phyloP scores from a whole-genome alignment of 2,329 filamentous ascomycete species.

The Fusarium marasasianum region DNA sequence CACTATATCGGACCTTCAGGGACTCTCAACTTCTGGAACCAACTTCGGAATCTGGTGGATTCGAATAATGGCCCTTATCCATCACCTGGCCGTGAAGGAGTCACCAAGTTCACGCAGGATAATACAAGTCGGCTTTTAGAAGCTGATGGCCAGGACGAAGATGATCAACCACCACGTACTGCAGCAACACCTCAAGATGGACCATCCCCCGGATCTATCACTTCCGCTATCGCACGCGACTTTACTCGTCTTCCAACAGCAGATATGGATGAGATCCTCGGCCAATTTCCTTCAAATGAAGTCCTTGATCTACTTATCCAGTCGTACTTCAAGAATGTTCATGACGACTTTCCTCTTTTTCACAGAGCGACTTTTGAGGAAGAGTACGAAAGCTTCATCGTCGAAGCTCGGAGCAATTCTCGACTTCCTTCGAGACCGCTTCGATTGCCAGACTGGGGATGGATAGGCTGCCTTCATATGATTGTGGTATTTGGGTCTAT shows the following conservation, averaged over 20 bases:
- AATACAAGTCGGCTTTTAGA: constrained; percentile 31
- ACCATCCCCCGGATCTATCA: constrained; percentile 41
- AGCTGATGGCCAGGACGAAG: constrained; percentile 23
- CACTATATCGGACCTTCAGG: constrained; percentile 52
- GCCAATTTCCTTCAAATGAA: constrained; percentile 40
- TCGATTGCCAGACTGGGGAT: constrained; percentile 44
- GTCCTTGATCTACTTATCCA: constrained; percentile 45
- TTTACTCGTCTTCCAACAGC: constrained; percentile 38
- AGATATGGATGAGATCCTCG: constrained; percentile 44
- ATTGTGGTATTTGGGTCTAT: constrained; percentile 50
- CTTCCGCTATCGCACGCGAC: constrained; percentile 42
- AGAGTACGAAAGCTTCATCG: constrained; percentile 46
- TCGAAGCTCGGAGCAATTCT: constrained; percentile 19
- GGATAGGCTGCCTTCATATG: constrained; percentile 51
- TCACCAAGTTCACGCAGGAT: constrained; percentile 24
- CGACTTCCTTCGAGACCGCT: constrained; percentile 4
- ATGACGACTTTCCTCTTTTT: constrained; percentile 50
- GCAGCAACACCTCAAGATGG: constrained; percentile 19
- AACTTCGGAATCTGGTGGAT: constrained; percentile 47
- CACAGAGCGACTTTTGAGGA: constrained; percentile 48
- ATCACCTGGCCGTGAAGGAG: neutral
- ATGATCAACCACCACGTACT: neutral
- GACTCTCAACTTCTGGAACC: constrained; percentile 48
- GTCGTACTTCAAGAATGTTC: constrained; percentile 49
- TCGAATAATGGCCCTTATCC: constrained; percentile 21